A percentile compares a stretch with the other conserved stretches of the same genome.
Evolutionary conservation across 352 stramenopile species (phyloP).

Genomic region (Pythium plurisporium): DNA sequence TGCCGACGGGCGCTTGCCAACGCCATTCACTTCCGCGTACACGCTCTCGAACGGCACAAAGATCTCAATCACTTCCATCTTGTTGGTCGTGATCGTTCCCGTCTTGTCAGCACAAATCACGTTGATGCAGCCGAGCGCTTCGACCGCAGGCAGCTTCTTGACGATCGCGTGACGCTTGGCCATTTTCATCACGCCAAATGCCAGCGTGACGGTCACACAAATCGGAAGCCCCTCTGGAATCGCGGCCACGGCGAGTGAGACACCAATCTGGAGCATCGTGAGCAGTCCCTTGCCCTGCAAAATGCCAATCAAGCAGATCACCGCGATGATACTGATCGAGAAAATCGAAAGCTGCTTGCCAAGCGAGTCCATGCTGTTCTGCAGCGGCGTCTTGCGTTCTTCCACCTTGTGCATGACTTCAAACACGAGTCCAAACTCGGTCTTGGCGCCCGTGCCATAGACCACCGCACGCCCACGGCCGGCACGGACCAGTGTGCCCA

Average conservation of each 20-base stretch:
- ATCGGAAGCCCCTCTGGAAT: constrained; percentile 77
- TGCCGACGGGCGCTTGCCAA: constrained; percentile 25
- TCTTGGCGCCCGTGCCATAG: constrained; percentile 90
- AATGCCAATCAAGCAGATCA: constrained; percentile 93
- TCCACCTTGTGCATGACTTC: constrained; percentile 93
- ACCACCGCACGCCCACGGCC: constrained; percentile 93
- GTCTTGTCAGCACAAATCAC: constrained; percentile 94
- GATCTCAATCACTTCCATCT: constrained; percentile 83
- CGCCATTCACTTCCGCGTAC: constrained; percentile 57
- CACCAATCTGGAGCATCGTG: constrained; percentile 95
- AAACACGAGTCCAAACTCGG: constrained; percentile 96
- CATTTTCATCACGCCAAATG: constrained; percentile 85
- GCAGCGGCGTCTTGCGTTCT: constrained; percentile 91
- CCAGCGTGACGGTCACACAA: constrained; percentile 76
- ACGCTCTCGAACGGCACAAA: constrained; percentile 79
- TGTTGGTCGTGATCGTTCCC: constrained; percentile 91
- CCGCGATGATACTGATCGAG: constrained; percentile 89
- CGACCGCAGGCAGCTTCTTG: constrained; percentile 84
- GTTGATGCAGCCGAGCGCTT: constrained; percentile 89
- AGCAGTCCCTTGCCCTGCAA: constrained; percentile 90
- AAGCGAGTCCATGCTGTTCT: constrained; percentile 95
- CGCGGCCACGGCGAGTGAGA: constrained; percentile 82
- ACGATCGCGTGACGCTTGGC: constrained; percentile 82
- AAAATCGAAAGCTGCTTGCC: constrained; percentile 93
- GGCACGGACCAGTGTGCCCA: constrained; percentile 92